Base-by-base conservation (phyloP, 768 basidiomycete species). In the Cystobasidium onofrii region DNA sequence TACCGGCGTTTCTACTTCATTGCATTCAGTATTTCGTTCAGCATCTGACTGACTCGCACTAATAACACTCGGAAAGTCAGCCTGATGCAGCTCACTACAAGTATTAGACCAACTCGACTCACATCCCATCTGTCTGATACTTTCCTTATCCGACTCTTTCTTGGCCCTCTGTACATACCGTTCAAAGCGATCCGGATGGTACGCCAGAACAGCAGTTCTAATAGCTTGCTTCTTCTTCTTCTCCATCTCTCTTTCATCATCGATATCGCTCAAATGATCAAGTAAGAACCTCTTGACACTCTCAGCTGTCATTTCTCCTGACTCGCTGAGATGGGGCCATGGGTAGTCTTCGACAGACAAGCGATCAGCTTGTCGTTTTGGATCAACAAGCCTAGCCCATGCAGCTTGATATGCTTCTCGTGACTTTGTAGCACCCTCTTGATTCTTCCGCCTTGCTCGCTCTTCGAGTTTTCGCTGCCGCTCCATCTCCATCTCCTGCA, bases 101-200 rank as follows among this genome's bases (percentile, higher is more conserved):
- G n/a, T n/a, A n/a, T n/a, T n/a, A n/a, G n/a, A n/a, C n/a, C 33
- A 27, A 15, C 13, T 7, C 18, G 17, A 70, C 69, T 71, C 27
- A 71, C 69, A 72, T n/a, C 78, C 78, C 12, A 79, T 57, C 55
- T 75, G 76, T 23, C 76, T 15, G 17, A 77, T 74, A 31, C 77
- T 29, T 23, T 75, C 75, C 33, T 74, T 36, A 34, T 77, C 75
- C 25, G 70, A 64, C 15, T 76, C 78, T 52, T 75, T 73, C 39
- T 71, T 66, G 12, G 77, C 62, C 34, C 69, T 34, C 31, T 12
- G 34, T 1, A 79, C 74, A 29, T 75, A 74, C 20, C 76, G 52
- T 23, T 78, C 77, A 64, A 79, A 79, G 2, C 77, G 73, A 41
- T 79, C 78, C 9, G 78, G 78, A 36, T 79, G 78, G 44, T 78